A percentile compares a stretch with the other conserved stretches of the same genome.
Evolutionary conservation across 495 filamentous ascomycete genomes (phyloP).

Genomic region (Penicillium paxilli): DNA sequence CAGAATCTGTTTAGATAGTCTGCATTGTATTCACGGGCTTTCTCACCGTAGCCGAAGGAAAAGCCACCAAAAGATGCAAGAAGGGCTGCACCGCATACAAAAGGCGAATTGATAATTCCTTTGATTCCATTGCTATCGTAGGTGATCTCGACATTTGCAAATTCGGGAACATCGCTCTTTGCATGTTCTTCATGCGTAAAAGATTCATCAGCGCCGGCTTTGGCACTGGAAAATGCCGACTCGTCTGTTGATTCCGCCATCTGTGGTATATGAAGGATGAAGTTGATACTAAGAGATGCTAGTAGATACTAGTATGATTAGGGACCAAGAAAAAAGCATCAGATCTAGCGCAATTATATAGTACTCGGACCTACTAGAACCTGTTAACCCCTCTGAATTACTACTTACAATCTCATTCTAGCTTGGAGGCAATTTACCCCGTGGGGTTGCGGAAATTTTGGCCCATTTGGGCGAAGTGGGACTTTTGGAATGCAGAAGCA

Average conservation of each 20-base stretch:
- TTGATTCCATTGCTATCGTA: conserved; percentile 12
- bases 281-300: no score
- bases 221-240: background rate
- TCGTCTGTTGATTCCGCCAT: background rate
- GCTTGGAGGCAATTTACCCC: conserved; percentile 2
- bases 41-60: conserved; percentile 22
- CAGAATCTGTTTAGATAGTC: background rate
- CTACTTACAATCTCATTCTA: no score
- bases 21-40: background rate
- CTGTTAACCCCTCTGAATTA: no score
- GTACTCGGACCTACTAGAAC: no score
- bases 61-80: conserved; percentile 21
- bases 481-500: background rate
- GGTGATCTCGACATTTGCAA: background rate
- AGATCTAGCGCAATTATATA: no score
- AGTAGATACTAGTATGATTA: no score
- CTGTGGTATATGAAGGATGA: no score
- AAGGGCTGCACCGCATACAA: conserved; percentile 20
- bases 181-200: conserved; percentile 2
- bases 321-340: no score
- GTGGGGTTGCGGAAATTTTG: conserved; percentile 7
- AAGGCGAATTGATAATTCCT: conserved; percentile 11
- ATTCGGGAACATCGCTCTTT: background rate
- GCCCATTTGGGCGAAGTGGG: background rate
- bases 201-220: conserved; percentile 2